Evolutionary conservation across 2,329 filamentous ascomycete species (phyloP).

Genomic region (Xylaria sp.): DNA sequence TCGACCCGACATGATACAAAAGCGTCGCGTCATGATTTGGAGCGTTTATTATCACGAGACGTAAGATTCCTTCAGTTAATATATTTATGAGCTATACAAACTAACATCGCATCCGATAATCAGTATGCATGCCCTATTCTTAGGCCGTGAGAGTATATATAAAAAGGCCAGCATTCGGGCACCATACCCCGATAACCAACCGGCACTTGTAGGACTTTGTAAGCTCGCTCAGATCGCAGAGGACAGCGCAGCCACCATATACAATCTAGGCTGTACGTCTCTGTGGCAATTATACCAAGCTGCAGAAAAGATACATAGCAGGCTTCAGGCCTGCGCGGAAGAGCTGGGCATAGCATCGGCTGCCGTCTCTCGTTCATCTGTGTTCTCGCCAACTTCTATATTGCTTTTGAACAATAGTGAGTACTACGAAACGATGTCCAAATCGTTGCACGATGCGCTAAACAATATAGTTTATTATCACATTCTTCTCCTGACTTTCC

Average conservation of each 20-base stretch:
- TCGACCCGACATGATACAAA: constrained; percentile 22
- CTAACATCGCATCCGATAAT: constrained; percentile 1
- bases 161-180: constrained; percentile 24
- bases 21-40: constrained; percentile 25
- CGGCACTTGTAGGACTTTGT: constrained; percentile 23
- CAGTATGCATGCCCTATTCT: constrained; percentile 23
- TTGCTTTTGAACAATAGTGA: constrained; percentile 27
- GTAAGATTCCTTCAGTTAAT: constrained; percentile 8
- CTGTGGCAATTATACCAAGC: constrained; percentile 26
- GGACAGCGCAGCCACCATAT: constrained; percentile 21
- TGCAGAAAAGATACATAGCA: constrained; percentile 26
- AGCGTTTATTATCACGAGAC: constrained; percentile 30
- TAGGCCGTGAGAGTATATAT: constrained; percentile 28
- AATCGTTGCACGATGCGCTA: neutral
- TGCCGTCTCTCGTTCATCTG: constrained; percentile 13
- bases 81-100: neutral
- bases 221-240: constrained; percentile 31
- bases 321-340: constrained; percentile 25
- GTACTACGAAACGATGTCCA: neutral
- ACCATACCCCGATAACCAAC: constrained; percentile 23
- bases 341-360: constrained; percentile 27
- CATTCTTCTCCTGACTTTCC: constrained; percentile 26
- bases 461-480: constrained; percentile 26
- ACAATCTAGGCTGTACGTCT: constrained; percentile 8
- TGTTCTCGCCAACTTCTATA: constrained; percentile 9